phyloP scores from a whole-genome alignment of 768 basidiomycete species.

The Rubroboletus satanas region DNA sequence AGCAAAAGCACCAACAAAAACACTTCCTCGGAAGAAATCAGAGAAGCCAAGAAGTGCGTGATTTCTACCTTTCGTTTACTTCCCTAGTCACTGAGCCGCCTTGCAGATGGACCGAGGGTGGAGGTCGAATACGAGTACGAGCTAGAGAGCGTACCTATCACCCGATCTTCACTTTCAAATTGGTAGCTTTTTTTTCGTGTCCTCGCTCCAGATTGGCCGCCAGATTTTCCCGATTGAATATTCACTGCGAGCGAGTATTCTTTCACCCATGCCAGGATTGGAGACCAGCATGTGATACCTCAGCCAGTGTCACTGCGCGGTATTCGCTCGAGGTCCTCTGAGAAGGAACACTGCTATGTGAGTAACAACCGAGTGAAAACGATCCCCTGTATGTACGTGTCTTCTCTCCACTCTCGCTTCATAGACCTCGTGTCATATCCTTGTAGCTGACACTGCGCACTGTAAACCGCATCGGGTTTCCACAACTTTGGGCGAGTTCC shows the following conservation, averaged over 20 bases:
- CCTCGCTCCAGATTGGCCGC: not conserved
- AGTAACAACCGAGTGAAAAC: not conserved
- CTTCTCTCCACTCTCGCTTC: not conserved
- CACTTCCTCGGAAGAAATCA: conserved; percentile 48
- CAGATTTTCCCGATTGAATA: not conserved
- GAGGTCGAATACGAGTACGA: conserved; percentile 98
- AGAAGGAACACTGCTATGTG: not conserved
- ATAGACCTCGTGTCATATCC: not conserved
- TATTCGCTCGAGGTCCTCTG: not conserved
- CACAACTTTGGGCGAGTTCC: not conserved
- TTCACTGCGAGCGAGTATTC: not conserved
- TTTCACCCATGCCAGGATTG: not conserved
- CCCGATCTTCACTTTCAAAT: conserved; percentile 47
- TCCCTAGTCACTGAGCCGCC: conserved; percentile 11
- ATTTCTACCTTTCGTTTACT: not conserved
- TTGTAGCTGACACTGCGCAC: not conserved
- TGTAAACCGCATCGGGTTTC: not conserved
- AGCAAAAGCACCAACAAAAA: conserved; percentile 38
- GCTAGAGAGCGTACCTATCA: conserved; percentile 62
- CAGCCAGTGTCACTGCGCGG: not conserved
- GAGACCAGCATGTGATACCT: not conserved
- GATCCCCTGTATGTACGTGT: not conserved
- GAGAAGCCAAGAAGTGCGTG: conserved; percentile 63
- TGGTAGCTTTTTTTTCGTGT: conserved; percentile 39
- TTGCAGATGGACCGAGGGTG: conserved; percentile 69